phyloP scores from a whole-genome alignment of 2,329 filamentous ascomycete genomes.

The Arthrobotrys iridis region DNA sequence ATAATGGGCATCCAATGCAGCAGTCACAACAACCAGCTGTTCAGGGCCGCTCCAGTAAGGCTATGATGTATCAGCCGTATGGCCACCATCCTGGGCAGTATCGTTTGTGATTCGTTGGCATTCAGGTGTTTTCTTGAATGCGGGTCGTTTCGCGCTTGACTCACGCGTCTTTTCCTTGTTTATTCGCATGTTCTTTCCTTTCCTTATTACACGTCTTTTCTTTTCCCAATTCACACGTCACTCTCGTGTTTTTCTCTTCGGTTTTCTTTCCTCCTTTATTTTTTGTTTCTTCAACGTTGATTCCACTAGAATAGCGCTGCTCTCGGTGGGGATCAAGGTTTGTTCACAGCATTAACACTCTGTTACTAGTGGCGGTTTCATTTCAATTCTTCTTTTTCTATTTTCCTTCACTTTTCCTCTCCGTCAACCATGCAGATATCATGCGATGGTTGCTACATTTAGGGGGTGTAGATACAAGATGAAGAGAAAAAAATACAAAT shows the following conservation, averaged over 20 bases:
- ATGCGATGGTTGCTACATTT: not conserved
- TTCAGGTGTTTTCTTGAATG: conserved; percentile 14
- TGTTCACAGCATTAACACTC: not conserved
- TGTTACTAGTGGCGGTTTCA: not conserved
- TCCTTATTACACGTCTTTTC: not conserved
- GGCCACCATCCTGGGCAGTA: conserved; percentile 18
- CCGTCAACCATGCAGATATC: not conserved
- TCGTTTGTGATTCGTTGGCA: not conserved
- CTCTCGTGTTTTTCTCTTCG: not conserved
- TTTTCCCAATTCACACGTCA: too few species aligned
- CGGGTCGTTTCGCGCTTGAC: too few species aligned
- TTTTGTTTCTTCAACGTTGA: not conserved
- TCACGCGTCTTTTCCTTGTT: too few species aligned
- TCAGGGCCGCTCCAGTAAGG: conserved; percentile 16
- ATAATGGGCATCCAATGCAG: conserved; percentile 26
- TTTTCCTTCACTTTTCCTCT: not conserved
- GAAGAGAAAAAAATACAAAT: too few species aligned
- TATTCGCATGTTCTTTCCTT: not conserved
- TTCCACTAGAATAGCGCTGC: not conserved
- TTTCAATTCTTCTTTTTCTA: not conserved
- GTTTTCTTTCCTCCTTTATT: not conserved
- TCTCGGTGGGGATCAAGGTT: not conserved
- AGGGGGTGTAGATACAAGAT: not conserved
- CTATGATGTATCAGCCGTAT: conserved; percentile 16
- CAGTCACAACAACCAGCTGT: conserved; percentile 23